Conservation (phyloP, 495 filamentous ascomycete genomes). For the Staphylotrichum tortipilum region DNA sequence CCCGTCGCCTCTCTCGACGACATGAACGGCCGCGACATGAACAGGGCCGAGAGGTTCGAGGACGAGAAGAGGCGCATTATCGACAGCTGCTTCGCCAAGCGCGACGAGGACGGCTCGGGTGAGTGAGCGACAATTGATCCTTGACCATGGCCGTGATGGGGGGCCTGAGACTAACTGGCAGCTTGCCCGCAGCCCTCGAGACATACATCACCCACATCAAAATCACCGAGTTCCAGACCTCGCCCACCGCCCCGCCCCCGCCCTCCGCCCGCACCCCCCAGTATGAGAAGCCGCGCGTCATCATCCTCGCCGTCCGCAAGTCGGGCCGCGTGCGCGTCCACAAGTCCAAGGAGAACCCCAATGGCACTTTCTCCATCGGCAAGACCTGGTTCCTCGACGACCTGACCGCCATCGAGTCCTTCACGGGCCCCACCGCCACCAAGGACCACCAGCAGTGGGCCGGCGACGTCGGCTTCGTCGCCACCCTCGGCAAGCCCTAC, state of each 20-base stretch:
- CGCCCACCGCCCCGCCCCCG: constrained; percentile 80
- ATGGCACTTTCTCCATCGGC: constrained; percentile 91
- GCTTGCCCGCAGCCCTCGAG: constrained; percentile 55
- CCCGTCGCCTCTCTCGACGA: constrained; percentile 15
- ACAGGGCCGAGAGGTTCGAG: constrained; percentile 82
- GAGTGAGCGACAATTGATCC: too few species aligned
- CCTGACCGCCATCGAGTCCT: constrained; percentile 70
- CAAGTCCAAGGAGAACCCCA: constrained; percentile 90
- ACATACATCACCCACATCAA: constrained; percentile 97
- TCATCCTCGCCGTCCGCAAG: constrained; percentile 84
- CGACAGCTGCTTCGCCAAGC: constrained; percentile 82
- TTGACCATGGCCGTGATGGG: too few species aligned
- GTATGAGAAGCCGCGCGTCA: constrained; percentile 80
- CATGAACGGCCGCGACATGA: constrained; percentile 38
- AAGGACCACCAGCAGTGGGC: constrained; percentile 69
- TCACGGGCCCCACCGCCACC: constrained; percentile 51
- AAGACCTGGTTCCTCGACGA: constrained; percentile 97
- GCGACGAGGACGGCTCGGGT: constrained; percentile 74
- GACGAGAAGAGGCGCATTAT: constrained; percentile 92
- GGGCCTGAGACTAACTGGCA: neutral
- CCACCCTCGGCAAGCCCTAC: constrained; percentile 86
- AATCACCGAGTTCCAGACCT: constrained; percentile 72
- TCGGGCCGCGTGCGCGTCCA: constrained; percentile 91
- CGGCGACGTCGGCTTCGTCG: constrained; percentile 71
- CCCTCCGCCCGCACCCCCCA: constrained; percentile 54